Conservation (phyloP, 306 rosid genomes). For the Pachyrhizus erosus region DNA sequence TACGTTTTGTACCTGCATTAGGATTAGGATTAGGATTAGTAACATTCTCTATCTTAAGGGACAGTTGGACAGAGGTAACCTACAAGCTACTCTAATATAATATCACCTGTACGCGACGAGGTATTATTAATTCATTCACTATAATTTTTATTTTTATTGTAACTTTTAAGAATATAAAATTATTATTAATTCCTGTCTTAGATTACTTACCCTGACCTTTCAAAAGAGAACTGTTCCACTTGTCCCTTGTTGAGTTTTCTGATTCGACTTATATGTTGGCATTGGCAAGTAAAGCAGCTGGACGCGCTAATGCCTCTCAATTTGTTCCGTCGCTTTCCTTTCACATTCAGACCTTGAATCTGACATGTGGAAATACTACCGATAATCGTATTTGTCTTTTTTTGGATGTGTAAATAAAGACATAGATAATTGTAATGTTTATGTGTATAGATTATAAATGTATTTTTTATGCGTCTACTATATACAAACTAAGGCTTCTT, state of each 20-base stretch:
- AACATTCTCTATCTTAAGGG: neutral
- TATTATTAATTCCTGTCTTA: neutral
- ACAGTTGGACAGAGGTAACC: neutral
- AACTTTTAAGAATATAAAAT: neutral
- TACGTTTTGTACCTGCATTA: no score
- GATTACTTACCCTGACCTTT: neutral
- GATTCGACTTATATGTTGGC: neutral
- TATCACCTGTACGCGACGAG: no score
- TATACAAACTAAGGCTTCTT: neutral
- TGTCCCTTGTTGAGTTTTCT: neutral
- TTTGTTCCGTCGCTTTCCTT: constrained; percentile 15
- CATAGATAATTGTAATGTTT: neutral
- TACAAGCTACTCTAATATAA: neutral
- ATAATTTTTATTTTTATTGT: no score
- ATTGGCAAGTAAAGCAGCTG: no score
- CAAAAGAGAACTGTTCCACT: neutral
- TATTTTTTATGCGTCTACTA: neutral
- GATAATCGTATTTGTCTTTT: neutral
- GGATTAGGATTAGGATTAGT: neutral
- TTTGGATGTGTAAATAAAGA: neutral
- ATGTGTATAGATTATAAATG: neutral
- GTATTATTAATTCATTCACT: no score
- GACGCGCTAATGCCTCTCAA: neutral
- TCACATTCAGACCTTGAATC: constrained; percentile 11
- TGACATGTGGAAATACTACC: neutral